These are phyloP conservation scores for Geosmithia morbida DNA, from an alignment of 2,329 filamentous ascomycete genomes.

Conservation along the genomic window DNA sequence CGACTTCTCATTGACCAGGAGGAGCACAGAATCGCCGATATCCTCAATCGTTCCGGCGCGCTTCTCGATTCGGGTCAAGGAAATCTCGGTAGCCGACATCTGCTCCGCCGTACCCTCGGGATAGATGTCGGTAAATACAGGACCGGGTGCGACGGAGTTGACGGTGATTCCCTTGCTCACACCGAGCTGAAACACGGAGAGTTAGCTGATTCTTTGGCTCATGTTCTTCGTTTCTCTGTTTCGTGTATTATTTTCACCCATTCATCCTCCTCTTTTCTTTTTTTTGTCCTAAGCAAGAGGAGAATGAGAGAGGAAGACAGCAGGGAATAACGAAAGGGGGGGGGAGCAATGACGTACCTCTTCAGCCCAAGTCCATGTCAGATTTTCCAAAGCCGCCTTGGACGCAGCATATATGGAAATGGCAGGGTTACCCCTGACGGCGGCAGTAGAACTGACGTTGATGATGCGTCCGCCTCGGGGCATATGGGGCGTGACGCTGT, in stretches of 20 bases:
- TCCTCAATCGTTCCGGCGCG: constrained; percentile 20
- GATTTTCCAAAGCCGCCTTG: constrained; percentile 18
- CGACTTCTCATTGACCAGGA: constrained; percentile 21
- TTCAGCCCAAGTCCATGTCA: constrained; percentile 17
- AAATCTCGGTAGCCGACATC: constrained; percentile 7
- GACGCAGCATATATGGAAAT: constrained; percentile 8
- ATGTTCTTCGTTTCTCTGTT: too few species aligned
- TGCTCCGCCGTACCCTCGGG: constrained; percentile 6
- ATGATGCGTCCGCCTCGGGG: constrained; percentile 13
- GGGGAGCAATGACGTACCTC: constrained; percentile 12
- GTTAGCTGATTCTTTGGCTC: neutral
- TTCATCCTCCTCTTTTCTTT: too few species aligned
- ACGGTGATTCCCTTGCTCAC: constrained; percentile 23
- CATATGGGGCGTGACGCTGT: constrained; percentile 20
- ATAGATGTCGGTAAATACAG: constrained; percentile 18
- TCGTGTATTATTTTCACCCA: too few species aligned
- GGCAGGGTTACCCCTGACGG: constrained; percentile 5
- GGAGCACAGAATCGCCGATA: constrained; percentile 24
- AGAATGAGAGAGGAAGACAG: neutral
- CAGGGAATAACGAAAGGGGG: neutral
- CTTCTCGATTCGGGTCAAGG: constrained; percentile 15
- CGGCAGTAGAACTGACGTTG: constrained; percentile 9
- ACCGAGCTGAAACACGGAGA: constrained; percentile 12
- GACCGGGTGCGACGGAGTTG: constrained; percentile 25
- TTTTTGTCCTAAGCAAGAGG: neutral